Evolutionary conservation across 2,329 filamentous ascomycete genomes (phyloP), one percentile per base, ranked within the genome.

Genomic region (Cylindrodendrum hubeiense): DNA sequence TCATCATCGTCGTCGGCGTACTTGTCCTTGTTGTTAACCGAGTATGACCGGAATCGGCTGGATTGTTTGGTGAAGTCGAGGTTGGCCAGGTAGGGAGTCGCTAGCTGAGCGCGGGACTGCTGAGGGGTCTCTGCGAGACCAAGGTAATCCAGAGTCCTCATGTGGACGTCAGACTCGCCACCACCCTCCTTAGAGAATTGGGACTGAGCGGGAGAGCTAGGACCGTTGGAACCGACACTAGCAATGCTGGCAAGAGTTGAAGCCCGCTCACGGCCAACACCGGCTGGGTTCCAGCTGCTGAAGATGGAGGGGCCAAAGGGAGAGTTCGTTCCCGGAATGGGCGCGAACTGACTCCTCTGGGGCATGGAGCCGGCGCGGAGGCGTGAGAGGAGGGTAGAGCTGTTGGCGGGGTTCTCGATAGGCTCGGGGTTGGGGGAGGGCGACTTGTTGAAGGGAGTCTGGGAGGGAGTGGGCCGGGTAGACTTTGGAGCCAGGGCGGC

Each of bases 1-100:
- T 94, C 92, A 26, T 94, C 91, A 56, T 97, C 95, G 50, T 94
- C 91, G 73, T 97, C 94, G 3, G 93, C 95, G 74, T 98, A 98
- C 79, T 96, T 97, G 78, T 98, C 95, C 80, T 97, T 98, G 60
- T 97, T 97, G 80, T 99, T 99, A 70, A 99, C 96, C 1, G 96
- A 99, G 79, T 98, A 98, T 2, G 96, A 99, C 50, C 96, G 90
- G 85, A 98, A 97, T 56, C 96, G 90, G 78, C 93, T 98, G 47
- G 91, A 87, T 73, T 93, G 92, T 77, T 91, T 91, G 70, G 93
- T 87, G 77, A 93, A 91, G 67, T 91, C 90, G 66, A 95, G 84
- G 75, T 92, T 92, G 47, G 91, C 90, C 34, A 95, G 85, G 69
- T 94, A 92, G 3, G 92, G 91, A 9, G 93, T 90, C 44, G 90